Conservation (phyloP, 2,329 filamentous ascomycete species). For the Albifimbria verrucaria region DNA sequence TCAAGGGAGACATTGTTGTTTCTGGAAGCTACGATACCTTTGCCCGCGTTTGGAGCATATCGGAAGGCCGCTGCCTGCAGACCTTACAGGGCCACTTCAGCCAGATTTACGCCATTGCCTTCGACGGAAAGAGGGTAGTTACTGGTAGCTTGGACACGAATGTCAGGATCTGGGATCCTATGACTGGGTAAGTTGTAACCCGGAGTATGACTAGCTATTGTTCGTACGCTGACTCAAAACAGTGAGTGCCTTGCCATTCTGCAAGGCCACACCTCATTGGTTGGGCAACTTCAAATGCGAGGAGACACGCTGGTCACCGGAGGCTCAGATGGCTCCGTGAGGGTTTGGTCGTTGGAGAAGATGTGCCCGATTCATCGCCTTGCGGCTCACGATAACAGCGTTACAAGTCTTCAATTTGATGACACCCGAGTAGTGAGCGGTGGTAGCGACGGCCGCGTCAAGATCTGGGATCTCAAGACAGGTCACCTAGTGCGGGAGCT, state of each 20-base stretch:
- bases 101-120: slow-evolving; percentile 98
- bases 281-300: slow-evolving; percentile 94
- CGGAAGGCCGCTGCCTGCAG: slow-evolving; percentile 85
- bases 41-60: slow-evolving; percentile 96
- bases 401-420: slow-evolving; percentile 96
- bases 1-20: slow-evolving; percentile 95
- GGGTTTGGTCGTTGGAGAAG: slow-evolving; percentile 90
- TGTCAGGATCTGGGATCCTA: slow-evolving; percentile 93
- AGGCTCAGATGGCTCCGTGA: slow-evolving; percentile 90
- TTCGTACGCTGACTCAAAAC: slow-evolving; percentile 25
- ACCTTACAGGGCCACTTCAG: slow-evolving; percentile 94
- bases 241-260: slow-evolving; percentile 83
- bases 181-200: slow-evolving; percentile 62
- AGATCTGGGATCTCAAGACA: slow-evolving; percentile 95
- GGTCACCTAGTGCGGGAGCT: slow-evolving; percentile 88
- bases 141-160: slow-evolving; percentile 96
- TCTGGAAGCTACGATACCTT: slow-evolving; percentile 98
- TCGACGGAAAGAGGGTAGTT: slow-evolving; percentile 88
- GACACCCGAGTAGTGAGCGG: slow-evolving; percentile 93
- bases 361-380: slow-evolving; percentile 91
- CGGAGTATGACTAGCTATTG: background rate
- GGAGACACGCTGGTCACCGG: slow-evolving; percentile 93
- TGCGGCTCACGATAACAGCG: slow-evolving; percentile 96
- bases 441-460: slow-evolving; percentile 94
- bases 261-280: slow-evolving; percentile 93